A percentile compares a stretch with the other conserved stretches of the same genome.
phyloP scores from a whole-genome alignment of 139 green algal species.

The Cymbomonas tetramitiformis region DNA sequence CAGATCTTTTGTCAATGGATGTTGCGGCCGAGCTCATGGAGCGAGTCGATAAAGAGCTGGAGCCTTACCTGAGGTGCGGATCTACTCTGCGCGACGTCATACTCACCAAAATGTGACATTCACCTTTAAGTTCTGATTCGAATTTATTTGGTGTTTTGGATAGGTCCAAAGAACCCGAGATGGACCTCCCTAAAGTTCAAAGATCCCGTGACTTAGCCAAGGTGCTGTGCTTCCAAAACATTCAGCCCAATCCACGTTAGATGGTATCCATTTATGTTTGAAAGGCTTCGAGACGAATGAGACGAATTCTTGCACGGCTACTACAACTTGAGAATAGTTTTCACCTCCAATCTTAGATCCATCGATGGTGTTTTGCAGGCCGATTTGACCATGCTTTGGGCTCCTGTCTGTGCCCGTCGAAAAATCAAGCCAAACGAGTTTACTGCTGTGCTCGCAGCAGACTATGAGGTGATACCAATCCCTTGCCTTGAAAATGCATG shows the following conservation, averaged over 20 bases:
- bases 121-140: too few species aligned
- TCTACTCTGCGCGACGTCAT: too few species aligned
- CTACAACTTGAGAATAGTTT: neutral
- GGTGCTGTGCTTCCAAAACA: too few species aligned
- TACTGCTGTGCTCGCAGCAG: neutral
- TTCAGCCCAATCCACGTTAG: too few species aligned
- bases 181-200: neutral
- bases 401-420: neutral
- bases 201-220: neutral
- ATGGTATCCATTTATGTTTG: too few species aligned
- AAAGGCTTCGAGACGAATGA: too few species aligned
- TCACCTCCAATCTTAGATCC: neutral
- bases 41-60: neutral
- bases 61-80: neutral
- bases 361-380: too few species aligned
- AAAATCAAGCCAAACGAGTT: slow-evolving; percentile 14
- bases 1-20: too few species aligned
- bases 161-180: neutral
- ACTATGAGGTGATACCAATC: neutral
- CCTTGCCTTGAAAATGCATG: neutral
- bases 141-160: too few species aligned
- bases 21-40: neutral
- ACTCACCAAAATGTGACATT: too few species aligned
- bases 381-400: slow-evolving; percentile 12
- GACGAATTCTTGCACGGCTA: too few species aligned